Base-by-base conservation (phyloP, 306 rosid species). In the Sophora flavescens region DNA sequence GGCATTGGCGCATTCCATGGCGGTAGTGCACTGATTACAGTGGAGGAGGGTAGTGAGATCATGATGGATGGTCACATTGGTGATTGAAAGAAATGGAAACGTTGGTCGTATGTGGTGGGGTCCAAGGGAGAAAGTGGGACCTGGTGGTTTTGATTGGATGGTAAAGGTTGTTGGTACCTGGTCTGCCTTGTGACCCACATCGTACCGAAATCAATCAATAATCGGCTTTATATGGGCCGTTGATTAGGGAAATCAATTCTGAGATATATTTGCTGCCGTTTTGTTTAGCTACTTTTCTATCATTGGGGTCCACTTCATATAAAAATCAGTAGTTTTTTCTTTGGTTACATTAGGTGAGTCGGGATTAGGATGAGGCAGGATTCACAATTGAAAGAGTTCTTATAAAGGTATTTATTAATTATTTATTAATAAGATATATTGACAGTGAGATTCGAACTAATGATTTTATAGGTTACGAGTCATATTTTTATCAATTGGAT, bases 131-230 rank as follows among this genome's bases (percentile, higher is more conserved):
- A 47, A 63, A 7, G 67, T 71, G 79, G 83, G 85, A 0, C 75
- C 72, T 0, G n/a, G 3, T 56, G 44, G 35, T 48, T 72, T 76
- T 70, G 82, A 61, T 70, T 63, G 45, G 70, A 71, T 72, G 77
- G 17, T 17, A 42, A 70, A 70, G n/a, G n/a, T 18, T 57, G 50
- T 67, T 70, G 60, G 15, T 45, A 44, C 53, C 18, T 76, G 79
- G 78, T 80, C 83, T 77, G 73, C 81, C 62, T 48, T 56, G 69
- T 86, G 85, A 58, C 83, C 75, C 84, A 74, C 62, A 45, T 45
- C 0, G 0, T 16, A 1, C 2, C 44, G 8, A 58, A 30, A 63
- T 76, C 62, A 56, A 51, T 75, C 33, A 18, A 59, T 58, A 44
- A 77, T 77, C 36, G 67, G 36, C 81, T 65, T 64, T 14, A 52